Base-by-base conservation (phyloP, 2,329 filamentous ascomycete genomes). In the Calonectria naviculata region DNA sequence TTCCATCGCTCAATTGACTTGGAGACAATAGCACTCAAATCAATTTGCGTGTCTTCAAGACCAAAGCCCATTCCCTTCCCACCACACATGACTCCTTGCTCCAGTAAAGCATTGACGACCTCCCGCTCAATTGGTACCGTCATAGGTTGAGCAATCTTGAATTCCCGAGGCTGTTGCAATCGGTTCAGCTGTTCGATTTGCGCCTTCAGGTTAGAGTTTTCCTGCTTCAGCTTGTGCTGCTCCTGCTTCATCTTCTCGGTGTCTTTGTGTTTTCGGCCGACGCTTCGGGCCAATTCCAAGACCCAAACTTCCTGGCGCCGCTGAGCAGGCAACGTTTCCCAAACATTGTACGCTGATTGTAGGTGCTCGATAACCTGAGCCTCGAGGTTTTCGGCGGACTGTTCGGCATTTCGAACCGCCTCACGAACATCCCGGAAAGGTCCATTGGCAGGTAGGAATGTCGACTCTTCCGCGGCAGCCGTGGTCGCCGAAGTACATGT, bases 331-430 rank as follows among this genome's bases (percentile, higher is more conserved):
- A 97, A 85, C 2, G 86, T 86, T 63, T 90, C 90, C 95, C 95
- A 98, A 47, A 94, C 92, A 8, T 89, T 87, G 80, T 92, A 97
- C 0, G 94, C 92, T 17, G 92, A 90, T n/a, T 93, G 89, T 7
- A 98, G 82, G 80, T 98, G 96, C 69, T 93, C 89, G 46, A 89
- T 86, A 36, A 95, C 89, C 75, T 93, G 91, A 63, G 91, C 90
- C 73, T 95, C 92, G 62, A 96, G 88, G 31, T 85, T 83, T 73
- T 87, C 89, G 47, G 86, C 93, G 71, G 84, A 80, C 75, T 84
- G 84, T 73, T 90, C 87, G 0, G 87, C 88, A 62, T 82, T 86
- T 61, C 84, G 85, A 1, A 89, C 80, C 15, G 84, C 84, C 24
- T 89, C 87, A 3, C 83, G 84, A 81, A 80, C 86, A 73, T 87